These are phyloP conservation scores for Wickerhamomyces queroliae DNA, from an alignment of 805 yeast species.

Conservation along the genomic window DNA sequence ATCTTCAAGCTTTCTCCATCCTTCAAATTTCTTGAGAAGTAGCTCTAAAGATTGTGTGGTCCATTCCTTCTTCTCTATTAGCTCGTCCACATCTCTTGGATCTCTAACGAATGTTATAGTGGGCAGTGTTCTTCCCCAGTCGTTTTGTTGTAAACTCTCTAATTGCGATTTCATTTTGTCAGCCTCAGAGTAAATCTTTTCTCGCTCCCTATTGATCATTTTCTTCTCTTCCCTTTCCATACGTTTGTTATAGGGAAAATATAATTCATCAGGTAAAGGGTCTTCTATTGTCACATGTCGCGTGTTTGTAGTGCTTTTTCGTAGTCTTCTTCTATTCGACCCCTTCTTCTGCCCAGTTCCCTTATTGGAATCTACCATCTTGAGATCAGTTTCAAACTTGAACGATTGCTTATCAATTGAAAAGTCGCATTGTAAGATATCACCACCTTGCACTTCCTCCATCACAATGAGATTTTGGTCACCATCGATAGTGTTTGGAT, in stretches of 20 bases:
- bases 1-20: constrained; percentile 19
- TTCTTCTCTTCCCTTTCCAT: constrained; percentile 63
- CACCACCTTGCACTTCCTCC: background rate
- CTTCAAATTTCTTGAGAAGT: constrained; percentile 15
- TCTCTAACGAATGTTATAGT: constrained; percentile 46
- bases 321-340: background rate
- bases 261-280: constrained; percentile 40
- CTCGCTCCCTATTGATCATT: constrained; percentile 47
- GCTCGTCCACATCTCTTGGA: constrained; percentile 38
- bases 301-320: background rate
- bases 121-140: constrained; percentile 41
- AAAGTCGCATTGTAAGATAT: background rate
- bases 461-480: constrained; percentile 1
- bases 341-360: background rate
- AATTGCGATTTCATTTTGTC: constrained; percentile 39
- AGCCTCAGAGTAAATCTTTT: constrained; percentile 45
- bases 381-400: background rate
- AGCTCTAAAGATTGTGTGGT: constrained; percentile 42
- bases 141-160: constrained; percentile 35
- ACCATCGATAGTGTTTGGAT: constrained; percentile 11
- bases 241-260: constrained; percentile 42
- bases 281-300: constrained; percentile 27
- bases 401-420: background rate
- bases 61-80: constrained; percentile 41
- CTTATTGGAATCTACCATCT: background rate